A percentile compares a stretch with the other conserved stretches of the same genome.
Conservation (phyloP, 1,139 yeast genomes). For the Yueomyces sp. region DNA sequence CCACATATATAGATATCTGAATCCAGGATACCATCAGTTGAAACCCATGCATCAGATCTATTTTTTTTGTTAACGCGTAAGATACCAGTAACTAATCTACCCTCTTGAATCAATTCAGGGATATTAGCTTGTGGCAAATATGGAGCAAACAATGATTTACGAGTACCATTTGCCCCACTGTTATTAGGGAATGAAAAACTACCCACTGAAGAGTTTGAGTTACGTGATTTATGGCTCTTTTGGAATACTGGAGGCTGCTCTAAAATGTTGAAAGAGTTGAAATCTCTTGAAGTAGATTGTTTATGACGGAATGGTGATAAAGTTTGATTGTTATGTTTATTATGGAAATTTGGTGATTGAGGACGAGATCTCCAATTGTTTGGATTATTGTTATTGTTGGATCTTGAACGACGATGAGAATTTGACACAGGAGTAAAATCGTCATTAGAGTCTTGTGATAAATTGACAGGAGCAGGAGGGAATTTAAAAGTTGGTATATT, state of each 20-base stretch:
- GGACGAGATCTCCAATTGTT: conserved; percentile 51
- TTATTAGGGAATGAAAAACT: conserved; percentile 26
- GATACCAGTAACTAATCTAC: conserved; percentile 83
- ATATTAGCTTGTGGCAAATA: conserved; percentile 87
- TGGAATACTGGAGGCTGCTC: conserved; percentile 49
- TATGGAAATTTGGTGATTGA: conserved; percentile 11
- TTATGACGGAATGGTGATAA: conserved; percentile 21
- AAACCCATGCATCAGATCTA: conserved; percentile 93
- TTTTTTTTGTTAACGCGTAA: conserved; percentile 90
- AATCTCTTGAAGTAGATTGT: conserved; percentile 23
- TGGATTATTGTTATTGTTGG: conserved; percentile 25
- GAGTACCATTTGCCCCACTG: conserved; percentile 21
- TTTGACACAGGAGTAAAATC: conserved; percentile 22
- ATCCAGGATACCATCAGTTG: conserved; percentile 89
- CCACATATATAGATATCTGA: conserved; percentile 97
- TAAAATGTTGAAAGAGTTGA: conserved; percentile 21
- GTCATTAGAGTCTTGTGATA: conserved; percentile 13
- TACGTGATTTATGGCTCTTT: conserved; percentile 71
- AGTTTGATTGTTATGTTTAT: conserved; percentile 5
- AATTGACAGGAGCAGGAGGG: conserved; percentile 33
- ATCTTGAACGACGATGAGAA: conserved; percentile 26
- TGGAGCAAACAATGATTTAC: conserved; percentile 91
- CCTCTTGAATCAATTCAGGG: conserved; percentile 81
- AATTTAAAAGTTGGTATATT: conserved; percentile 31
- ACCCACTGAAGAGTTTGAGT: conserved; percentile 40